These are phyloP conservation scores for Aureococcus anophagefferens DNA, from an alignment of 108 stramenopile genomes.

Conservation along the genomic window DNA sequence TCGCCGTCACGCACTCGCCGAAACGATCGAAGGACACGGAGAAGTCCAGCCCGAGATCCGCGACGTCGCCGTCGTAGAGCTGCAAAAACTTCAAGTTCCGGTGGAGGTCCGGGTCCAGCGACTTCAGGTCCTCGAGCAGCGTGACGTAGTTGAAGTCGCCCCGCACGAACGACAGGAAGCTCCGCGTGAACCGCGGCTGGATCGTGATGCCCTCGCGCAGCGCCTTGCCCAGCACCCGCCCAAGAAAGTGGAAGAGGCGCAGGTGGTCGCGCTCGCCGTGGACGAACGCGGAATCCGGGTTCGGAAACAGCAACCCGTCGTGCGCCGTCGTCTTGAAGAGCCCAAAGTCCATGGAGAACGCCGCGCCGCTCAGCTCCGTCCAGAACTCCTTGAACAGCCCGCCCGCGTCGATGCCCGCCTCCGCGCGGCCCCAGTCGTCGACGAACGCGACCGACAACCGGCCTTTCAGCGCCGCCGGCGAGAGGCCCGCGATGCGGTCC, in stretches of 20 bases:
- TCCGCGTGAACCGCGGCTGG: slow-evolving; percentile 89
- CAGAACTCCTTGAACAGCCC: slow-evolving; percentile 97
- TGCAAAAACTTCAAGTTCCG: slow-evolving; percentile 90
- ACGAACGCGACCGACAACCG: slow-evolving; percentile 13
- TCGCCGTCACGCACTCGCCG: not conserved
- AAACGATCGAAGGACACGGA: not conserved
- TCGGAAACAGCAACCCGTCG: slow-evolving; percentile 76
- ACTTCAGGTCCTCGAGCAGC: slow-evolving; percentile 69
- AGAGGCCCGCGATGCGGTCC: slow-evolving; percentile 62
- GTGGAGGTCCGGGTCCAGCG: slow-evolving; percentile 82
- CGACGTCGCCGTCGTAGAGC: slow-evolving; percentile 77
- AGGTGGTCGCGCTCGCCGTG: slow-evolving; percentile 63
- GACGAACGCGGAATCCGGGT: slow-evolving; percentile 58
- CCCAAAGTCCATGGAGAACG: slow-evolving; percentile 81
- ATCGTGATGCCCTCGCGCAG: slow-evolving; percentile 90
- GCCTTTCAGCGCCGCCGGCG: not conserved
- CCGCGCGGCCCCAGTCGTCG: slow-evolving; percentile 25
- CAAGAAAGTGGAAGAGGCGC: slow-evolving; percentile 77
- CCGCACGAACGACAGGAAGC: slow-evolving; percentile 83
- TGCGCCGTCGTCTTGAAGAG: slow-evolving; percentile 72
- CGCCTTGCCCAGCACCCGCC: slow-evolving; percentile 81
- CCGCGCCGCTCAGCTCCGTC: slow-evolving; percentile 64
- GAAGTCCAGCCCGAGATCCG: not conserved
- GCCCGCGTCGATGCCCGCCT: slow-evolving; percentile 87
- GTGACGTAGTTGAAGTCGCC: slow-evolving; percentile 82